phyloP scores from a whole-genome alignment of 805 yeast genomes.

The Saccharomycopsis olivae region DNA sequence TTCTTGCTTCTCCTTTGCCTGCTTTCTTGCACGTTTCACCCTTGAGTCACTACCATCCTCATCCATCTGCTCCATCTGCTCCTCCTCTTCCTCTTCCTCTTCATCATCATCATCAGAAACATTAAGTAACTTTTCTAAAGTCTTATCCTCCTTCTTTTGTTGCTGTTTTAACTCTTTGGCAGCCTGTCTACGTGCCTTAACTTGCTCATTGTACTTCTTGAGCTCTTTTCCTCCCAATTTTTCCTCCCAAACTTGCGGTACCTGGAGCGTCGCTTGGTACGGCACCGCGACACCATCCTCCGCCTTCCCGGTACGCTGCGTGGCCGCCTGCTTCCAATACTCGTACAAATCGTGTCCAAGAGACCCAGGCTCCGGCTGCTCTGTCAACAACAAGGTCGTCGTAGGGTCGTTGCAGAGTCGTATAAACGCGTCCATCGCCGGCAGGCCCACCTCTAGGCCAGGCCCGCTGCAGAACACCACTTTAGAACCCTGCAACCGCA shows the following conservation, averaged over 20 bases:
- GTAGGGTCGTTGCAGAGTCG: constrained; percentile 53
- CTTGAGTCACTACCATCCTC: constrained; percentile 20
- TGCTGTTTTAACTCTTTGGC: constrained; percentile 26
- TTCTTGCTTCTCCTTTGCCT: constrained; percentile 19
- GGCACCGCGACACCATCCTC: constrained; percentile 58
- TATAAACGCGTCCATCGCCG: constrained; percentile 40
- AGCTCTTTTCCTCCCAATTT: constrained; percentile 41
- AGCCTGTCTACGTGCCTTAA: constrained; percentile 35
- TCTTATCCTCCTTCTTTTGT: constrained; percentile 20
- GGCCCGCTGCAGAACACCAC: constrained; percentile 71
- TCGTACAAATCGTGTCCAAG: constrained; percentile 39
- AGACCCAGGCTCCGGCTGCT: constrained; percentile 39
- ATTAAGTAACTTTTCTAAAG: constrained; percentile 22
- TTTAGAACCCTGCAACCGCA: constrained; percentile 54
- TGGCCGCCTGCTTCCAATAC: constrained; percentile 41
- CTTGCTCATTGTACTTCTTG: constrained; percentile 33
- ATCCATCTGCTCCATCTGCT: constrained; percentile 20
- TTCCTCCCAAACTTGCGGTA: constrained; percentile 37
- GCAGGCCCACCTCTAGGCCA: constrained; percentile 53
- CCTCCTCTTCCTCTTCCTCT: constrained; percentile 21
- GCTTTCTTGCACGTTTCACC: constrained; percentile 16
- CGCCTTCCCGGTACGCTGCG: constrained; percentile 27
- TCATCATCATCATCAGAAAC: constrained; percentile 23
- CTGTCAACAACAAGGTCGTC: constrained; percentile 68
- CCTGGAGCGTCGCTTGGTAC: constrained; percentile 32